Evolutionary conservation across 257 asterid species (phyloP), one percentile per base, ranked within the genome.

Genomic region (Misopates orontium): DNA sequence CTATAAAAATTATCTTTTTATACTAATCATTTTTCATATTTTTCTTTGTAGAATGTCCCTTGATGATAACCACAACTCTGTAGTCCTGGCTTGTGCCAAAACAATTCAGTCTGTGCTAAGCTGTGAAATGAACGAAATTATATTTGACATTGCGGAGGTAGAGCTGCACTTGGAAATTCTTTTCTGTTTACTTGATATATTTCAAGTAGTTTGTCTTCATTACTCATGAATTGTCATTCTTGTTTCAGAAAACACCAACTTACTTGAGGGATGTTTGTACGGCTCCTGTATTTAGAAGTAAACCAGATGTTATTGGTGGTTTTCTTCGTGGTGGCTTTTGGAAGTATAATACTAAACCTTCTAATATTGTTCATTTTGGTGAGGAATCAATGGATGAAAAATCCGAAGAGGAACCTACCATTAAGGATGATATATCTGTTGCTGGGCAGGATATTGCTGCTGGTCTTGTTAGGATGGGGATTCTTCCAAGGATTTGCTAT

Each of bases 301-400:
- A 84, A 80, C 95, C 96, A 24, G 88, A 90, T 60, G 69, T 83
- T 42, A 85, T 77, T 62, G 74, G 32, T 71, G 96, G 99, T 66
- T 94, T 90, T 77, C 88, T 94, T 67, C 84, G 82, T 50, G 99
- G 99, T 75, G 96, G 99, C 66, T 90, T 86, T 78, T 94, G 99
- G 99, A 94, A 94, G 91, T 94, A 90, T 78, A 94, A 79, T 69
- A 67, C 93, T 22, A 94, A 90, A 65, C 89, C 95, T 62, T 80
- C 95, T 57, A 94, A 88, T 76, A 79, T 90, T 64, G 58, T 81
- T 75, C 69, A 54, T 70, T 75, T 67, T 40, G 71, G 60, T 22
- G 79, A 60, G 67, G 89, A 76, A 65, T 59, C 71, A 54, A 61
- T 57, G 62, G 79, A 62, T 66, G 81, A 82, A 28, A 68, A 75